A percentile compares a stretch with the other conserved stretches of the same genome.
Evolutionary conservation across 108 stramenopile species (phyloP).

Genomic region (Bacterosira constricta): DNA sequence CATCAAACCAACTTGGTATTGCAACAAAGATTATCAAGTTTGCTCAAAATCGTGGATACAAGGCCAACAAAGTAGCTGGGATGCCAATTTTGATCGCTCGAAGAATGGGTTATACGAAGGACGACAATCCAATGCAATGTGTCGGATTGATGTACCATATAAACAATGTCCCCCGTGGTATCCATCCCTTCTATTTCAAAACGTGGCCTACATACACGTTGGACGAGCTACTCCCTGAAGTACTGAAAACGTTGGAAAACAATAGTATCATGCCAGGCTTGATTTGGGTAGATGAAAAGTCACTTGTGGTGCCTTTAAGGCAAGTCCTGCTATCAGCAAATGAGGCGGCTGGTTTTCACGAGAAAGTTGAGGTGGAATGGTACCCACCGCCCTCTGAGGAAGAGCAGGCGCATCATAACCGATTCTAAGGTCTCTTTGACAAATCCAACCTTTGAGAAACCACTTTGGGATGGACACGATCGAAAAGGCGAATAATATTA

Average conservation of each 20-base stretch:
- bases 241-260: slow-evolving; percentile 1
- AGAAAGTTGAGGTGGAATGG: slow-evolving; percentile 13
- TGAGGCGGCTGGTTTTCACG: neutral
- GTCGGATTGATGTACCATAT: slow-evolving; percentile 9
- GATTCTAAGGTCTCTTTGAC: too few species aligned
- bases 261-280: neutral
- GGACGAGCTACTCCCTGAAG: slow-evolving; percentile 10
- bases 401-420: slow-evolving; percentile 11
- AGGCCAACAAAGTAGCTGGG: neutral
- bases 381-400: slow-evolving; percentile 27
- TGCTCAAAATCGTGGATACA: slow-evolving; percentile 1
- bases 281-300: slow-evolving; percentile 16
- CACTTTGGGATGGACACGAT: too few species aligned
- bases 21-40: slow-evolving; percentile 13
- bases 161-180: neutral
- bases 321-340: neutral
- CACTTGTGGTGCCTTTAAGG: slow-evolving; percentile 8
- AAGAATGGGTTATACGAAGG: slow-evolving; percentile 10
- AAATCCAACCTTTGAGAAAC: too few species aligned
- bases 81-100: slow-evolving; percentile 9
- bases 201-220: slow-evolving; percentile 18
- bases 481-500: too few species aligned
- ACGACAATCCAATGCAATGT: slow-evolving; percentile 1
- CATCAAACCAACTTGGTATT: neutral
- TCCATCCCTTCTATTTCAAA: neutral